phyloP scores from a whole-genome alignment of 495 filamentous ascomycete genomes.

The Talaromyces liani region DNA sequence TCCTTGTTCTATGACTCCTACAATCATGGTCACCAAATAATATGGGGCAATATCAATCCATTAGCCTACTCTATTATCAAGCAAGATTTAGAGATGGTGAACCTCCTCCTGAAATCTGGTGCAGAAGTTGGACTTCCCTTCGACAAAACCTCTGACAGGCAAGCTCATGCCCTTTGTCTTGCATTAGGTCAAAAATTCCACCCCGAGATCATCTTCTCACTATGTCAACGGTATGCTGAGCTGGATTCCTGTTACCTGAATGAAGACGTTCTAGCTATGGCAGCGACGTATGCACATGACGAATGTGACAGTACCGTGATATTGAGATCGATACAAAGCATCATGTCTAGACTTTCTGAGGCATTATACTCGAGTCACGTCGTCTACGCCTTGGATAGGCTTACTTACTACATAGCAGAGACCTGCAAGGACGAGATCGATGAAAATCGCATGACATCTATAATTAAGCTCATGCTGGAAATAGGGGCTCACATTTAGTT shows the following conservation, averaged over 20 bases:
- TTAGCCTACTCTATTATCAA: not conserved
- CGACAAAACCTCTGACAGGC: no score
- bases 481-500: no score
- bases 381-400: no score
- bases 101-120: not conserved
- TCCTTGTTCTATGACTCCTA: not conserved
- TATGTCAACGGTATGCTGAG: not conserved
- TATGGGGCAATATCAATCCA: not conserved
- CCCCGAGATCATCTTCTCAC: not conserved
- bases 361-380: not conserved
- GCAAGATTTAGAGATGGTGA: not conserved
- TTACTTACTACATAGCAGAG: no score
- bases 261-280: not conserved
- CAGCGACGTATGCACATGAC: not conserved
- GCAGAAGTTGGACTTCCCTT: not conserved
- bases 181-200: not conserved
- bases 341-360: not conserved
- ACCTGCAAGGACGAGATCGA: no score
- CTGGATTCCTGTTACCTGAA: not conserved
- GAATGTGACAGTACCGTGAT: not conserved
- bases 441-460: no score
- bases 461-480: no score
- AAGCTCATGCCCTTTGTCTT: not conserved
- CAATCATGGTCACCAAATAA: no score
- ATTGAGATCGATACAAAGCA: not conserved